Base-by-base conservation (phyloP, 139 green algal species). In the Chlorella sp. region DNA sequence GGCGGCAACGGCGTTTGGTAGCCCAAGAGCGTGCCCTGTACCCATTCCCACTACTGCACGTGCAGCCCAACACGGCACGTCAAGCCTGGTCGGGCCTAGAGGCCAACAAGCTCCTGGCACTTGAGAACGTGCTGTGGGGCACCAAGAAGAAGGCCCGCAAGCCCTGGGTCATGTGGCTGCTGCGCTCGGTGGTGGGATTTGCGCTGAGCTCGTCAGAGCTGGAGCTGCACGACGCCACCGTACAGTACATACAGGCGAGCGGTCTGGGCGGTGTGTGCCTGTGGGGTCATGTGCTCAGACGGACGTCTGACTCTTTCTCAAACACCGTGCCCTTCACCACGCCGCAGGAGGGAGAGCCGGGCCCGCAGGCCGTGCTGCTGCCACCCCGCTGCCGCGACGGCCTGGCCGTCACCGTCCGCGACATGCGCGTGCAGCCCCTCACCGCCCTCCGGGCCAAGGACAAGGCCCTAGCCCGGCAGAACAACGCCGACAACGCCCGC, bases 361-460 rank as follows among this genome's bases (percentile, higher is more conserved):
- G 62, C 62, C 62, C 62, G 26, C 26, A 31, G 62, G 29, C 62
- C 27, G 29, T 31, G 31, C 10, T 26, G n/a, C 4, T 67, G 29
- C 62, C 62, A 23, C n/a, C 27, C 5, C 62, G 62, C 29, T 35
- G 62, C 62, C 29, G 29, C 26, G 62, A 67, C 31, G 62, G 29
- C 30, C 27, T 67, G 62, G 26, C 31, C 26, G 27, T 71, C 35
- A 29, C 65, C n/a, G 35, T 71, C 24, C 65, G 65, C 65, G 36
- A 31, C 26, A 23, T 24, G 35, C 60, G 23, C 33, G 35, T 71
- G 35, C 22, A 50, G 14, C 65, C 35, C 65, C n/a, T 67, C n/a
- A 35, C 27, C 2, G n/a, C n/a, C 22, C 23, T 30, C 23, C 33
- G 23, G 34, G 32, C 35, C 2, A 61, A 60, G 20, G 32, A 51